A percentile compares a stretch with the other conserved stretches of the same genome.
Evolutionary conservation across 192 early-diverging fungal species (phyloP).

Genomic region (Coemansia sp.): DNA sequence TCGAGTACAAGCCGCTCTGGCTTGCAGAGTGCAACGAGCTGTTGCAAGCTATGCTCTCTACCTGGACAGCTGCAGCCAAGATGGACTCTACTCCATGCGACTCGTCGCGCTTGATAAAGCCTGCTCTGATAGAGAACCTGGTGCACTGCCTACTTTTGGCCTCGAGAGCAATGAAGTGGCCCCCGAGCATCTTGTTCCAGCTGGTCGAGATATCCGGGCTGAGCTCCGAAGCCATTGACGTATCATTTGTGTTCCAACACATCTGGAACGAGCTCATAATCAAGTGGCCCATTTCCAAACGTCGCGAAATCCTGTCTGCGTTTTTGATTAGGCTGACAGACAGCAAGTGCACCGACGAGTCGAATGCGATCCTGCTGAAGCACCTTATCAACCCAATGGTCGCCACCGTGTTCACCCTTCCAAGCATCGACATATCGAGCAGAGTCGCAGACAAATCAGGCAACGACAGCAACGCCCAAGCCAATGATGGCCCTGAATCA

Average conservation of each 20-base stretch:
- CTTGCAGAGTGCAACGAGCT: conserved; percentile 33
- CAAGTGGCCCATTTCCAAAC: conserved; percentile 71
- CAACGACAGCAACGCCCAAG: not conserved
- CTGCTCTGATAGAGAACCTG: conserved; percentile 31
- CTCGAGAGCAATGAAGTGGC: conserved; percentile 29
- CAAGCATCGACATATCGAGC: conserved; percentile 43
- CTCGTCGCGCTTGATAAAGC: conserved; percentile 29
- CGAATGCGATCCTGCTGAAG: conserved; percentile 74
- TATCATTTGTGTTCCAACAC: conserved; percentile 38
- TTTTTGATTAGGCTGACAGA: conserved; percentile 80
- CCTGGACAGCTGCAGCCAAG: conserved; percentile 18
- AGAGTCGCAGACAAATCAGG: not conserved
- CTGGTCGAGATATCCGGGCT: conserved; percentile 41
- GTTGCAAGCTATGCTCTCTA: conserved; percentile 23
- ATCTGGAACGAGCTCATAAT: conserved; percentile 49
- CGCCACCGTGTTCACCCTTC: conserved; percentile 58
- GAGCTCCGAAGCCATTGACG: conserved; percentile 39
- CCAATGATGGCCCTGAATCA: conserved; percentile 47
- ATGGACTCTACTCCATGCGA: conserved; percentile 14
- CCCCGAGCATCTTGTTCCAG: conserved; percentile 39
- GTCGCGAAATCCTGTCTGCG: conserved; percentile 37
- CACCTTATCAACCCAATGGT: conserved; percentile 85
- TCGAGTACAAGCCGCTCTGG: conserved; percentile 38
- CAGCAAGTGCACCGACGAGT: conserved; percentile 53
- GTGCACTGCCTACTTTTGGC: conserved; percentile 36